phyloP scores from a whole-genome alignment of 2,329 filamentous ascomycete genomes.

The Shiraia bambusicola region DNA sequence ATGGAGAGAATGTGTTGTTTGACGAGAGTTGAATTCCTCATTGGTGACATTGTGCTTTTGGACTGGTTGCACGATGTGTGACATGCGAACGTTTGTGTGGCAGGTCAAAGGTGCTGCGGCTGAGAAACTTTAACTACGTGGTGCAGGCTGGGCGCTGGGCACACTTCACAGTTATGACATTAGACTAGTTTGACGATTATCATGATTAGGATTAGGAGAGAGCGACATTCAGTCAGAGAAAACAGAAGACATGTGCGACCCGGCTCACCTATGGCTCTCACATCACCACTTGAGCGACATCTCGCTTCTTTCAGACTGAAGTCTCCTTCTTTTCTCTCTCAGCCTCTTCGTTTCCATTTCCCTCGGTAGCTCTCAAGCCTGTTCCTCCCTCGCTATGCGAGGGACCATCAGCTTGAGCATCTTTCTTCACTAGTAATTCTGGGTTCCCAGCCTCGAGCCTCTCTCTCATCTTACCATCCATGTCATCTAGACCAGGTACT shows the following conservation, averaged over 20 bases:
- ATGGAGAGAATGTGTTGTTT: too few species aligned
- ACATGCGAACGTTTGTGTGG: too few species aligned
- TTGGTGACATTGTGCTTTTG: too few species aligned
- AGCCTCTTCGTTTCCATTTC: conserved; percentile 8
- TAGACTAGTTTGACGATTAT: too few species aligned
- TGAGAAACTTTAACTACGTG: too few species aligned
- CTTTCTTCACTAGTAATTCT: conserved; percentile 17
- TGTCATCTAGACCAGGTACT: conserved; percentile 26
- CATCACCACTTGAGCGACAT: neutral
- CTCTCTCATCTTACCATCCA: conserved; percentile 26
- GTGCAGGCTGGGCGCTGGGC: too few species aligned
- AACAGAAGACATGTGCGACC: neutral
- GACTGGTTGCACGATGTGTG: too few species aligned
- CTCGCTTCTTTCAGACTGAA: neutral
- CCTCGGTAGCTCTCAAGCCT: conserved; percentile 7
- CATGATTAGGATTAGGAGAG: too few species aligned
- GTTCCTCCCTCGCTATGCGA: neutral
- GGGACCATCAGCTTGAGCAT: neutral
- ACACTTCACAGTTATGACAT: too few species aligned
- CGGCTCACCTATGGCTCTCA: conserved; percentile 2
- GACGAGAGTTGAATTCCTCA: too few species aligned
- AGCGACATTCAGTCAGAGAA: too few species aligned
- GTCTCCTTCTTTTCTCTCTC: conserved; percentile 9
- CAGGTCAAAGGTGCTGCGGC: too few species aligned
- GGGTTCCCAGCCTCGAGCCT: conserved; percentile 26